These are phyloP conservation scores for Aspergillus ruber DNA, from an alignment of 2,329 filamentous ascomycete species.

Conservation along the genomic window DNA sequence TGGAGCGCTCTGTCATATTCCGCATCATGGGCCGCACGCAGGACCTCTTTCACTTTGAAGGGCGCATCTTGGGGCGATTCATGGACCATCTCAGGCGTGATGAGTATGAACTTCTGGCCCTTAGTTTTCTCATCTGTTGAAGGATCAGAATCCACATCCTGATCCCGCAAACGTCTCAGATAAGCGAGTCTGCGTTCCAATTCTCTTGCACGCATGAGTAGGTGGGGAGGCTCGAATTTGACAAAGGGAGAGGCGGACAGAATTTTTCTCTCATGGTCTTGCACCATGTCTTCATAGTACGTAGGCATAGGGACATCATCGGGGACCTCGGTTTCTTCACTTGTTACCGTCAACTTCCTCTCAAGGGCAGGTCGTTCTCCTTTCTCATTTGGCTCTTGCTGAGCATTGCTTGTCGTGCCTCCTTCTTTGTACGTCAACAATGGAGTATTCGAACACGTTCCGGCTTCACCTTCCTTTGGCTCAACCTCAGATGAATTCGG, in stretches of 20 bases:
- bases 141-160: constrained; percentile 41
- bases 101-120: constrained; percentile 74
- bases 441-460: constrained; percentile 4
- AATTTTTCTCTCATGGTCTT: constrained; percentile 87
- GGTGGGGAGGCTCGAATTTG: constrained; percentile 86
- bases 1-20: constrained; percentile 94
- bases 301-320: constrained; percentile 80
- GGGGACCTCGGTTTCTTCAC: constrained; percentile 49
- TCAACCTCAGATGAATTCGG: constrained; percentile 55
- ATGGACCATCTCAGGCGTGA: constrained; percentile 93
- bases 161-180: constrained; percentile 74
- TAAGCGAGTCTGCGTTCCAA: constrained; percentile 80
- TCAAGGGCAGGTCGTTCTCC: constrained; percentile 11
- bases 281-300: constrained; percentile 91
- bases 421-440: constrained; percentile 1
- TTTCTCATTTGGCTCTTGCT: constrained; percentile 10
- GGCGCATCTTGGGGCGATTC: constrained; percentile 72
- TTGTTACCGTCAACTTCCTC: constrained; percentile 8
- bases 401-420: constrained; percentile 5
- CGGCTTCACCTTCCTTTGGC: constrained; percentile 11
- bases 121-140: constrained; percentile 56
- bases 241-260: constrained; percentile 94
- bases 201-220: constrained; percentile 85
- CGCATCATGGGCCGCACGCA: constrained; percentile 90
- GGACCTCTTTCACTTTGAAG: constrained; percentile 81